phyloP scores from a whole-genome alignment of 2,329 filamentous ascomycete genomes.

The Aspergillus pseudoterreus region DNA sequence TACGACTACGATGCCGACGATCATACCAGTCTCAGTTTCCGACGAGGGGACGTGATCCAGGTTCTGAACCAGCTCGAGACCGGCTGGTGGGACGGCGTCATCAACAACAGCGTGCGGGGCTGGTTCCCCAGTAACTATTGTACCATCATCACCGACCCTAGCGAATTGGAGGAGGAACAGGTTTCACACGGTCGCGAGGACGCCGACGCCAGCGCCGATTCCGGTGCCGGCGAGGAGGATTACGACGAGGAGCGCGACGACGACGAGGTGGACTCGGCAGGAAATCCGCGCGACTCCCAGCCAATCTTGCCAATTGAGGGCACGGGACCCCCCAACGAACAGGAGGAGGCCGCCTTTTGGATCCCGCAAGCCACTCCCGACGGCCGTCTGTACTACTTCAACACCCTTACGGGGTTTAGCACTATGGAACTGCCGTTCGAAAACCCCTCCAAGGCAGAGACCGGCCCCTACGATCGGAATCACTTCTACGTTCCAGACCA shows the following conservation, averaged over 20 bases:
- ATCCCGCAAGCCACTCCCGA: constrained; percentile 95
- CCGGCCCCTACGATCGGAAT: constrained; percentile 80
- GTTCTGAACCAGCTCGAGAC: constrained; percentile 97
- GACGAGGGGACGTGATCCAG: constrained; percentile 94
- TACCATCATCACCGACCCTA: constrained; percentile 72
- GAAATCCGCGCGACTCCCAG: constrained; percentile 61
- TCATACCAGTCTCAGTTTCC: constrained; percentile 92
- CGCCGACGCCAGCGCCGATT: constrained; percentile 50
- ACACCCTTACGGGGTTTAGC: constrained; percentile 92
- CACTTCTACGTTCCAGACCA: constrained; percentile 86
- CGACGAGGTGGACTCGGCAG: constrained; percentile 64
- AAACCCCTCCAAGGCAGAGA: constrained; percentile 77
- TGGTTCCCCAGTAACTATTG: constrained; percentile 99
- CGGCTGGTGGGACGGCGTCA: constrained; percentile 99
- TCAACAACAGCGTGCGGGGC: constrained; percentile 82
- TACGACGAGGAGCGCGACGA: constrained; percentile 64
- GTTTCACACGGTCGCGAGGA: constrained; percentile 52
- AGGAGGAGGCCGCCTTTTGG: constrained; percentile 93
- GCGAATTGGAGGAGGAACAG: constrained; percentile 67
- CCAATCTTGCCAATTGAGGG: constrained; percentile 66
- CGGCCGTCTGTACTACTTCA: constrained; percentile 94
- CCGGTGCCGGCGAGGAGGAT: constrained; percentile 53
- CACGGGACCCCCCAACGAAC: constrained; percentile 54
- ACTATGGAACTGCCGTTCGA: constrained; percentile 93
- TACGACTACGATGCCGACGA: constrained; percentile 99